phyloP scores from a whole-genome alignment of 2,329 filamentous ascomycete genomes.

The Phyllosticta citribraziliensis region DNA sequence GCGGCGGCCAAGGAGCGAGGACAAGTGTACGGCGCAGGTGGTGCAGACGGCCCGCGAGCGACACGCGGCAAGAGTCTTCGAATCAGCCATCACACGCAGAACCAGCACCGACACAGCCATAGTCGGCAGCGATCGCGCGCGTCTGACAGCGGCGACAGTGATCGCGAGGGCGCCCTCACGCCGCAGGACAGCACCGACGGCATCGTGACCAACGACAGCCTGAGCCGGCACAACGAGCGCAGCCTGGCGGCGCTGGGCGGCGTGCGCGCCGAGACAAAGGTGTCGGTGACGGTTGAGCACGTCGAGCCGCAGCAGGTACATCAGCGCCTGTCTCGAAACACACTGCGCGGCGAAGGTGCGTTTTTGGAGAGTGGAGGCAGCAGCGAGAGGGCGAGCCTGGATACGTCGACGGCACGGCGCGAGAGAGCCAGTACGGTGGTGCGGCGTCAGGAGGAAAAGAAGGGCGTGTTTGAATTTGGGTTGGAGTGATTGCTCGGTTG shows the following conservation, averaged over 20 bases:
- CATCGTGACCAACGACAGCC: slow-evolving; percentile 22
- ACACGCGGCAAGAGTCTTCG: not conserved
- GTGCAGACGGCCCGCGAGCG: not conserved
- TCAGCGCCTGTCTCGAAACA: not conserved
- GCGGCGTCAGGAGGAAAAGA: not conserved
- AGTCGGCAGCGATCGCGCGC: not conserved
- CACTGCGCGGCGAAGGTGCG: not conserved
- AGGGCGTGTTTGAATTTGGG: not conserved
- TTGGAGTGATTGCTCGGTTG: not conserved
- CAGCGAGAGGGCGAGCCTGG: not conserved
- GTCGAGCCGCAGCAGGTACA: not conserved
- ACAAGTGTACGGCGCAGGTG: not conserved
- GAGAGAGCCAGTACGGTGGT: not conserved
- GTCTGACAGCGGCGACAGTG: not conserved
- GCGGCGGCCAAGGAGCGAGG: not conserved
- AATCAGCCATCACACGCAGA: not conserved
- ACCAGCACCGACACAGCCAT: not conserved
- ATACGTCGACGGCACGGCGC: not conserved
- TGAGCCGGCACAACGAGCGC: slow-evolving; percentile 21
- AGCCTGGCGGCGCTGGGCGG: slow-evolving; percentile 20
- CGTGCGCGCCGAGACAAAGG: slow-evolving; percentile 21
- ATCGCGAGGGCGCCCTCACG: slow-evolving; percentile 16
- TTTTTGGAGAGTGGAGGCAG: not conserved
- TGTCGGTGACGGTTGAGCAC: slow-evolving; percentile 18
- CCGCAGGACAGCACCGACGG: slow-evolving; percentile 25